A percentile compares a stretch with the other conserved stretches of the same genome.
Evolutionary conservation across 257 asterid species (phyloP).

Genomic region (Solanum chaucha): DNA sequence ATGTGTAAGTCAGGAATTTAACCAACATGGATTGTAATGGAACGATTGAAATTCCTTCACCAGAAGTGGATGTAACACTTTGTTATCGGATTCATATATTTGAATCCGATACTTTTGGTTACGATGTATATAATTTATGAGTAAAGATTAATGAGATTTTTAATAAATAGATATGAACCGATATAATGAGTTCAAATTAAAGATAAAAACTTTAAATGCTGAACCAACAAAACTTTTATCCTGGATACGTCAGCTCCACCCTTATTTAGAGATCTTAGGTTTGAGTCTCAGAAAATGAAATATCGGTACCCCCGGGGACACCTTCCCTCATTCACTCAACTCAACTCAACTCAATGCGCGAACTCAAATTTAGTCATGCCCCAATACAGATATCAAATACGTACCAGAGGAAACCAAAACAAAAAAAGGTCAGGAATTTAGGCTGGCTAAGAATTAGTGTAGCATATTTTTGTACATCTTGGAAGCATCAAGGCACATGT

Average conservation of each 20-base stretch:
- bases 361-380: not conserved
- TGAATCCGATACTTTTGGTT: not conserved
- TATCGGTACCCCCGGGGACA: too few relatives aligned
- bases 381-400: not conserved
- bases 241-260: accelerated
- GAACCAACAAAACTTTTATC: not conserved
- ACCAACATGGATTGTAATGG: not conserved
- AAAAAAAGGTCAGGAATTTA: not conserved
- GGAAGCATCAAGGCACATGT: not conserved
- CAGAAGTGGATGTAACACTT: not conserved
- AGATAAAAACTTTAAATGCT: too few relatives aligned
- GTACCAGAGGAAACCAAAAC: accelerated
- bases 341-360: too few relatives aligned
- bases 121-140: not conserved
- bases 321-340: not conserved
- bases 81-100: too few relatives aligned
- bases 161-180: not conserved
- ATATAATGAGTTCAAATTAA: not conserved
- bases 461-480: not conserved
- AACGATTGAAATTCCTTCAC: not conserved
- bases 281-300: not conserved
- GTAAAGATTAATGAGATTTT: not conserved
- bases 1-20: not conserved
- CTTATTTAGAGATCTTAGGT: not conserved
- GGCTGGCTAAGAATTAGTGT: not conserved